Evolutionary conservation across 495 filamentous ascomycete genomes (phyloP).

Genomic region (Neurospora sp.): DNA sequence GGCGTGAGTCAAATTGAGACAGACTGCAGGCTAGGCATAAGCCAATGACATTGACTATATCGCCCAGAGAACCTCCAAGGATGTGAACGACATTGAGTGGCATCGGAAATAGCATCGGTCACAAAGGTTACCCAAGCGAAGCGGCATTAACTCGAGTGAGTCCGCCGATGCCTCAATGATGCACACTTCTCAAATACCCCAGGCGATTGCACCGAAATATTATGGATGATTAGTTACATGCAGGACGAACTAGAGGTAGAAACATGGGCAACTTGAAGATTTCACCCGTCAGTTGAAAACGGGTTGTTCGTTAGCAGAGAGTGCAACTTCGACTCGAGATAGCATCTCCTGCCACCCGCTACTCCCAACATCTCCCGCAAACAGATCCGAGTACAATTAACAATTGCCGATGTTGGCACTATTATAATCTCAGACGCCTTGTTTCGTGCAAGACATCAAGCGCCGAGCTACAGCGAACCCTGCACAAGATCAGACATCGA

Average conservation of each 20-base stretch:
- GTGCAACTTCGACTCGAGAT: not conserved
- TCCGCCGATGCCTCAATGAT: not conserved
- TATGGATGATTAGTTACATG: not conserved
- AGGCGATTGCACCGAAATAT: not conserved
- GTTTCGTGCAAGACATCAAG: not conserved
- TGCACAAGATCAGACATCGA: not conserved
- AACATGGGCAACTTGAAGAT: not conserved
- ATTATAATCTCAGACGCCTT: not conserved
- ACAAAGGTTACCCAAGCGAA: not conserved
- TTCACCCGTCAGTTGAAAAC: not conserved
- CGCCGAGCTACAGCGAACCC: not conserved
- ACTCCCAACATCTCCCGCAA: not conserved
- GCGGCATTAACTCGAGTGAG: not conserved
- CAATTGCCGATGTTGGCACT: not conserved
- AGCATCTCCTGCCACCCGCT: not conserved
- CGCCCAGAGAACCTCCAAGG: not conserved
- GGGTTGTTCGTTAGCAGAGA: not conserved
- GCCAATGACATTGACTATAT: not conserved
- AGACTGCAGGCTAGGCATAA: not conserved
- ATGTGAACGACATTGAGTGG: not conserved
- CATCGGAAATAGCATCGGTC: not conserved
- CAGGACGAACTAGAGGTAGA: not conserved
- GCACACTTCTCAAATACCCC: not conserved
- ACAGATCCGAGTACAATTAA: not conserved
- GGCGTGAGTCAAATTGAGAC: not conserved